Conservation (phyloP, 2,329 filamentous ascomycete genomes). For the Aspergillus ustus region DNA sequence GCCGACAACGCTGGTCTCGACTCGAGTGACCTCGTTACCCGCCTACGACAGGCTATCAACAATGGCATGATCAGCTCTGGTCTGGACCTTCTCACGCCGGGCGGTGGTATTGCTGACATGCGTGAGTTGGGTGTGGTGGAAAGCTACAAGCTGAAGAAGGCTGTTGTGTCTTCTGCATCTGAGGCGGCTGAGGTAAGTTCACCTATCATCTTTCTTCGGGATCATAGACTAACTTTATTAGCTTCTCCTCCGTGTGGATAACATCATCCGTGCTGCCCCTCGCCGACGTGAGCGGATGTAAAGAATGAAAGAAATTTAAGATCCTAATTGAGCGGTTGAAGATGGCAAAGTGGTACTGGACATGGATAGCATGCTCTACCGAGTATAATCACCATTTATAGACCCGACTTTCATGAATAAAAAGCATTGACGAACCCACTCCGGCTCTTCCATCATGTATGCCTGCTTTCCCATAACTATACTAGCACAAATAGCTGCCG, state of each 20-base stretch:
- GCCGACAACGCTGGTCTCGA: constrained; percentile 97
- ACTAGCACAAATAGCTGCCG: too few species aligned
- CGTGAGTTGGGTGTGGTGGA: constrained; percentile 92
- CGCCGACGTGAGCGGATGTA: constrained; percentile 78
- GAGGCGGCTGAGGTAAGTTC: constrained; percentile 88
- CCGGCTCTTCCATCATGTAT: neutral
- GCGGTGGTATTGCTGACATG: constrained; percentile 95
- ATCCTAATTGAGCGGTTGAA: constrained; percentile 13
- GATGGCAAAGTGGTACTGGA: constrained; percentile 7
- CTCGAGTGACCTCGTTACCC: constrained; percentile 88
- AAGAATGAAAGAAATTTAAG: constrained; percentile 22
- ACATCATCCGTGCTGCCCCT: constrained; percentile 94
- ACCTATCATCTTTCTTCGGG: constrained; percentile 16
- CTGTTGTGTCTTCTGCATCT: constrained; percentile 94
- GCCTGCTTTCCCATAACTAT: neutral
- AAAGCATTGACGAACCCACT: constrained; percentile 22
- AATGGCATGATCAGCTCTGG: constrained; percentile 92
- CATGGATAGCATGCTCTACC: constrained; percentile 18
- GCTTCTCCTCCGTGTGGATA: constrained; percentile 91
- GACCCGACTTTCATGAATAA: constrained; percentile 21
- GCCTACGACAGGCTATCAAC: constrained; percentile 91
- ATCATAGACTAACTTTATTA: constrained; percentile 42
- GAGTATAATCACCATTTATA: constrained; percentile 24
- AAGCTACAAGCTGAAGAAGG: constrained; percentile 97
- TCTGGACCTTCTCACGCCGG: constrained; percentile 83